Conservation (phyloP, 1,284 basidiomycete genomes). For the Pholiota adiposa region DNA sequence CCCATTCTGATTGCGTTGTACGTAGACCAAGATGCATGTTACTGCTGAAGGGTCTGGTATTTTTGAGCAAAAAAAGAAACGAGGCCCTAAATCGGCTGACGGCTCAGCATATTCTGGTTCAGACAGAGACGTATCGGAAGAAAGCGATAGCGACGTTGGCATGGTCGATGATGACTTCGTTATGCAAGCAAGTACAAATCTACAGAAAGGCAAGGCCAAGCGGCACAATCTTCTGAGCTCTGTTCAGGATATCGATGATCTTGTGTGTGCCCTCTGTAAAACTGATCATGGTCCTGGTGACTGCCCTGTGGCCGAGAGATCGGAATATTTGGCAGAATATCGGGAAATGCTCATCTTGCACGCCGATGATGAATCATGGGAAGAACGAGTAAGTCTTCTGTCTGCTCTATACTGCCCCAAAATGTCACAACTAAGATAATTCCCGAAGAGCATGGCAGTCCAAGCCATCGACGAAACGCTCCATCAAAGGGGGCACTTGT, state of each 20-base stretch:
- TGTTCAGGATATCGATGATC: constrained; percentile 20
- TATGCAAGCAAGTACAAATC: constrained; percentile 8
- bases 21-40: constrained; percentile 26
- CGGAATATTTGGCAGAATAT: constrained; percentile 69
- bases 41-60: constrained; percentile 20
- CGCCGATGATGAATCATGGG: constrained; percentile 63
- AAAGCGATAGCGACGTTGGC: constrained; percentile 28
- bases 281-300: constrained; percentile 48
- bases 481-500: constrained; percentile 52
- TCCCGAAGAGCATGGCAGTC: constrained; percentile 59
- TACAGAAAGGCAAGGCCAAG: constrained; percentile 21
- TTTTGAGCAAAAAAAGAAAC: constrained; percentile 13
- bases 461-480: constrained; percentile 67
- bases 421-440: not conserved
- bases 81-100: constrained; percentile 28
- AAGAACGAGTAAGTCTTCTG: constrained; percentile 54
- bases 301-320: constrained; percentile 68
- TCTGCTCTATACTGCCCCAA: not conserved
- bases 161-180: constrained; percentile 29
- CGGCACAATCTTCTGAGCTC: constrained; percentile 15
- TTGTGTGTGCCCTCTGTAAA: constrained; percentile 66
- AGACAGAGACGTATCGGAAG: constrained; percentile 34
- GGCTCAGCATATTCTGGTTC: constrained; percentile 36
- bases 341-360: constrained; percentile 66
- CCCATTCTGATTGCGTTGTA: not conserved